Conservation (phyloP, 371 early-diverging fungal genomes). For the Mortierella sp. region DNA sequence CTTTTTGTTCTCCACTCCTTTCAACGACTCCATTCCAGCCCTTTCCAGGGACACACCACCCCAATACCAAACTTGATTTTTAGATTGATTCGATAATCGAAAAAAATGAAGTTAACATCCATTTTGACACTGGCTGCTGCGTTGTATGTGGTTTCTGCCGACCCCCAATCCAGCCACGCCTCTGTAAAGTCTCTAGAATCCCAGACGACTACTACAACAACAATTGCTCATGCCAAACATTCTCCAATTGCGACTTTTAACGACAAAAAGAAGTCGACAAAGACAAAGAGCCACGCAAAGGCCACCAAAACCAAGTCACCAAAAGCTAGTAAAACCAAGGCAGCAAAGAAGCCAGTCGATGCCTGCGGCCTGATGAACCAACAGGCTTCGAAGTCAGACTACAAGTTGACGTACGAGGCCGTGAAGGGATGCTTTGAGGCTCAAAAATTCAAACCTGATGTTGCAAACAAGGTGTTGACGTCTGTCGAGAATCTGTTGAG, state of each 20-base stretch:
- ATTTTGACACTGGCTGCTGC: constrained; percentile 15
- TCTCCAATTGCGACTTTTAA: no score
- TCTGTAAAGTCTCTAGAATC: neutral
- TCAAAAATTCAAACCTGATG: constrained; percentile 12
- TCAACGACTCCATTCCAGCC: constrained; percentile 31
- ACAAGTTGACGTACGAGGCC: neutral
- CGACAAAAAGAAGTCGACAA: no score
- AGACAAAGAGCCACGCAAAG: no score
- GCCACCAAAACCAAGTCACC: no score
- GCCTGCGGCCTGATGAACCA: constrained; percentile 2
- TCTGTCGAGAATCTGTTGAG: constrained; percentile 24
- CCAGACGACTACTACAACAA: no score
- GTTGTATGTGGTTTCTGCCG: constrained; percentile 4
- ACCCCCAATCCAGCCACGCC: neutral
- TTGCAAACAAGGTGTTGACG: constrained; percentile 22
- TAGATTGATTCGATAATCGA: neutral
- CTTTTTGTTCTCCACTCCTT: neutral
- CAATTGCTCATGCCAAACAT: no score
- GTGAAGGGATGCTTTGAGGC: constrained; percentile 14
- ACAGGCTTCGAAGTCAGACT: neutral
- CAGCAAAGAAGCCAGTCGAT: neutral
- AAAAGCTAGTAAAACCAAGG: neutral
- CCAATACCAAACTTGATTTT: neutral
- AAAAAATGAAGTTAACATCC: constrained; percentile 14
- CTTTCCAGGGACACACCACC: constrained; percentile 26